Evolutionary conservation across 2,329 filamentous ascomycete genomes (phyloP).

Genomic region (Cadophora luteo-olivacea): DNA sequence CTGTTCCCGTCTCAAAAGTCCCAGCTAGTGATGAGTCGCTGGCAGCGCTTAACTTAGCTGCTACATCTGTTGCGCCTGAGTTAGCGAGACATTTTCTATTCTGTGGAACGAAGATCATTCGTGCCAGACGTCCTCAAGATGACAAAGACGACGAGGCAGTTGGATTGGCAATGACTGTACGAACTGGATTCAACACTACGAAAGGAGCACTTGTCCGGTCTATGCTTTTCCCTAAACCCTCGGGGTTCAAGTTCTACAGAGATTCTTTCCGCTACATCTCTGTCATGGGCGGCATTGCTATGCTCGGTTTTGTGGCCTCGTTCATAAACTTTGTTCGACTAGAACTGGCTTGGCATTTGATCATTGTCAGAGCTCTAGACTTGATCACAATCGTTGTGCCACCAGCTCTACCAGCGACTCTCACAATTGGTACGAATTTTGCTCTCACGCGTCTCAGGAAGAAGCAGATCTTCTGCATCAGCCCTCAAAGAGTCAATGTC

Average conservation of each 20-base stretch:
- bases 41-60: slow-evolving; percentile 75
- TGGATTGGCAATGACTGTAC: slow-evolving; percentile 87
- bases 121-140: slow-evolving; percentile 86
- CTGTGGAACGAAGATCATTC: slow-evolving; percentile 92
- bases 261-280: slow-evolving; percentile 98
- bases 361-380: slow-evolving; percentile 90
- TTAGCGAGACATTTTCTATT: slow-evolving; percentile 91
- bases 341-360: slow-evolving; percentile 84
- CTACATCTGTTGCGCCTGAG: slow-evolving; percentile 82
- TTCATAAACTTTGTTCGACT: slow-evolving; percentile 92
- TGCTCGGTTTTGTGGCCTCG: slow-evolving; percentile 86
- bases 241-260: slow-evolving; percentile 97
- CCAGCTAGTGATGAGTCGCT: slow-evolving; percentile 84
- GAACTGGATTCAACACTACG: slow-evolving; percentile 96
- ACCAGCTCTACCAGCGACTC: slow-evolving; percentile 89
- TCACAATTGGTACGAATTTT: slow-evolving; percentile 97
- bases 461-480: slow-evolving; percentile 96
- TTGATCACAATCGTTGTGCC: slow-evolving; percentile 98
- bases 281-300: slow-evolving; percentile 89
- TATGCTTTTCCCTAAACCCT: slow-evolving; percentile 98
- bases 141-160: slow-evolving; percentile 86
- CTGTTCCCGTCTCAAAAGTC: slow-evolving; percentile 92
- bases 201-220: slow-evolving; percentile 95
- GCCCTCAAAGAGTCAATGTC: slow-evolving; percentile 94
- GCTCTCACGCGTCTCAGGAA: slow-evolving; percentile 84